Conservation (phyloP, 768 basidiomycete species). For the Termitomyces sp. region DNA sequence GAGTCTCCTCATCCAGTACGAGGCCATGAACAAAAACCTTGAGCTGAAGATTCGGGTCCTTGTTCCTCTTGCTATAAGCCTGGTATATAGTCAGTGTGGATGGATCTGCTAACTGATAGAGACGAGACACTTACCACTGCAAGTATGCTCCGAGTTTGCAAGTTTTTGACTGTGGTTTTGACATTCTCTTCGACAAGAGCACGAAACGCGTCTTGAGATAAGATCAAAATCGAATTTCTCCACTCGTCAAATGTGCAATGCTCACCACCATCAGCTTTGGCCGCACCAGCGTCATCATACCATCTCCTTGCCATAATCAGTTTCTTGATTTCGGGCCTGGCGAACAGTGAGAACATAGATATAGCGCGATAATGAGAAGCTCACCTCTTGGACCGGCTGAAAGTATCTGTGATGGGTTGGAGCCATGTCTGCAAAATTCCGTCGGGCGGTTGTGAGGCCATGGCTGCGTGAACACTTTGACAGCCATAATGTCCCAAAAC, state of each 20-base stretch:
- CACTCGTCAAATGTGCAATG: background rate
- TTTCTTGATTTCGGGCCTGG: slow-evolving; percentile 30
- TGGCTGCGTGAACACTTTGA: slow-evolving; percentile 29
- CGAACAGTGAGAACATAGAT: background rate
- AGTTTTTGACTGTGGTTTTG: slow-evolving; percentile 34
- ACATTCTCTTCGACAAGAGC: slow-evolving; percentile 51
- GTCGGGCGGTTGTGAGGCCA: slow-evolving; percentile 18
- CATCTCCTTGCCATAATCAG: slow-evolving; percentile 29
- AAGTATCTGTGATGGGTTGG: slow-evolving; percentile 28
- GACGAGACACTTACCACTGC: slow-evolving; percentile 20
- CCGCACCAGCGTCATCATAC: slow-evolving; percentile 11
- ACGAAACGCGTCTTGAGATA: slow-evolving; percentile 28
- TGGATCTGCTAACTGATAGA: background rate
- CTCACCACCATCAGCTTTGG: slow-evolving; percentile 8
- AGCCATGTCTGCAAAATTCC: slow-evolving; percentile 27
- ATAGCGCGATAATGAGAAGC: background rate
- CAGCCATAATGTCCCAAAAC: slow-evolving; percentile 38
- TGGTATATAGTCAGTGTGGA: slow-evolving; percentile 6
- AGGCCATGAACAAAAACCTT: slow-evolving; percentile 52
- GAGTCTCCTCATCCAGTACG: slow-evolving; percentile 51
- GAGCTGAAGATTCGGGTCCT: slow-evolving; percentile 13
- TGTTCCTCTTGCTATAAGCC: slow-evolving; percentile 12
- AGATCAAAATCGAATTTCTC: background rate
- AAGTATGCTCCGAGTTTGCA: slow-evolving; percentile 35
- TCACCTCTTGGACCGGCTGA: slow-evolving; percentile 28